These are phyloP conservation scores for Plasmodium billcollinsi DNA, from an alignment of 169 alveolate species.

Conservation along the genomic window DNA sequence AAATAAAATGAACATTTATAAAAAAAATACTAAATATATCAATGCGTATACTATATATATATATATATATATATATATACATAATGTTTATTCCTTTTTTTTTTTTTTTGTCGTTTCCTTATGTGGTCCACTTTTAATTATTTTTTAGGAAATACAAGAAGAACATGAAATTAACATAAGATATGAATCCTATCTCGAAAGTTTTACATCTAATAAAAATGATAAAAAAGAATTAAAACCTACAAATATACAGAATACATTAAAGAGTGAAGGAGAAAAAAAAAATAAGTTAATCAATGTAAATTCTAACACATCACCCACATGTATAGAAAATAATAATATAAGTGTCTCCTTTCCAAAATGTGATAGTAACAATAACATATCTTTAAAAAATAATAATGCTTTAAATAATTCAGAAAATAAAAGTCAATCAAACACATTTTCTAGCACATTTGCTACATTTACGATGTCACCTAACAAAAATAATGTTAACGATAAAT, in stretches of 20 bases:
- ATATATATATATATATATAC: background rate
- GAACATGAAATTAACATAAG: slow-evolving; percentile 41
- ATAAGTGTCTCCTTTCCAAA: too few species aligned
- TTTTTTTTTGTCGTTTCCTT: background rate
- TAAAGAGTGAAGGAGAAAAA: background rate
- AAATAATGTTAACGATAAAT: background rate
- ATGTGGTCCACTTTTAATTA: background rate
- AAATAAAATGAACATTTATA: background rate
- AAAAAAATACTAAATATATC: too few species aligned
- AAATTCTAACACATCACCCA: background rate
- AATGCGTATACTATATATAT: background rate
- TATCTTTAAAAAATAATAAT: too few species aligned
- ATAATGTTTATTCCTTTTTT: background rate
- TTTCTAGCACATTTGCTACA: background rate
- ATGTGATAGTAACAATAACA: background rate
- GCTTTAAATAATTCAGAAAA: background rate
- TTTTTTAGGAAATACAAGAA: slow-evolving; percentile 49
- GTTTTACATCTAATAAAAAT: background rate
- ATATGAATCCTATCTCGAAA: slow-evolving; percentile 32
- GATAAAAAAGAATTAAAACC: slow-evolving; percentile 17
- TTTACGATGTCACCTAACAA: background rate
- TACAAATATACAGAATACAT: background rate
- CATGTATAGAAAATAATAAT: background rate
- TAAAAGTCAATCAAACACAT: background rate
- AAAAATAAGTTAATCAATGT: background rate